These are phyloP conservation scores for Chrysoporthe austroafricana DNA, from an alignment of 2,329 filamentous ascomycete genomes.

Conservation along the genomic window DNA sequence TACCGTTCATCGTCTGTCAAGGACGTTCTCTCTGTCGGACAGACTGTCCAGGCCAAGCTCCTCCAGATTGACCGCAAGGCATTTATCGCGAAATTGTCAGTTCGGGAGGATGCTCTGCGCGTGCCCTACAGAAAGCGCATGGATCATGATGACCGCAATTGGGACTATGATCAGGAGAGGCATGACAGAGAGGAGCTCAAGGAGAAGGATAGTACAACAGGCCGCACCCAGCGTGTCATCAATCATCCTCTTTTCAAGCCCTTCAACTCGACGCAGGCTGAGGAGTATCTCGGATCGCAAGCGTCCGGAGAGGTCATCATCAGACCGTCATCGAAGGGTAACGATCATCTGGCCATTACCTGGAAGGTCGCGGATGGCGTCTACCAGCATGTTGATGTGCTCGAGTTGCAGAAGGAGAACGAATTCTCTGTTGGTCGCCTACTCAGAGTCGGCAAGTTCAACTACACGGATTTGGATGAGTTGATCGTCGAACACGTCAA, in stretches of 20 bases:
- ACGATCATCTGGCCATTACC: constrained; percentile 92
- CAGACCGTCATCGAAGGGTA: constrained; percentile 90
- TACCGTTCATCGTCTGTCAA: constrained; percentile 68
- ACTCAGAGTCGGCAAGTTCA: constrained; percentile 86
- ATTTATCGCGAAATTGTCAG: constrained; percentile 80
- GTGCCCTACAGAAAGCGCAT: constrained; percentile 70
- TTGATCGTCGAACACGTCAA: constrained; percentile 97
- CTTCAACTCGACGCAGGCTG: constrained; percentile 89
- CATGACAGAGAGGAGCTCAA: constrained; percentile 81
- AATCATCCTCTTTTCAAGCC: constrained; percentile 96
- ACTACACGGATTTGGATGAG: constrained; percentile 94
- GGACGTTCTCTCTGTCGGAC: constrained; percentile 75
- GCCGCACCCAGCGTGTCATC: constrained; percentile 89
- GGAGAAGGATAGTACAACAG: constrained; percentile 84
- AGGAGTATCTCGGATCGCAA: constrained; percentile 89
- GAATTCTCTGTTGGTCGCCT: constrained; percentile 91
- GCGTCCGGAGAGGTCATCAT: constrained; percentile 90
- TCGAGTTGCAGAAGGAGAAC: constrained; percentile 95
- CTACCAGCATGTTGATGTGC: constrained; percentile 97
- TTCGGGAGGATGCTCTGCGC: constrained; percentile 80
- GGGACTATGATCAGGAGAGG: constrained; percentile 83
- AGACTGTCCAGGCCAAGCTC: constrained; percentile 88
- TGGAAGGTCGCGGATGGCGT: constrained; percentile 97
- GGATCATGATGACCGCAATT: constrained; percentile 78
- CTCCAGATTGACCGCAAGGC: constrained; percentile 85